Evolutionary conservation across 108 stramenopile genomes (phyloP).

Genomic region (Nannochloropsis salina): DNA sequence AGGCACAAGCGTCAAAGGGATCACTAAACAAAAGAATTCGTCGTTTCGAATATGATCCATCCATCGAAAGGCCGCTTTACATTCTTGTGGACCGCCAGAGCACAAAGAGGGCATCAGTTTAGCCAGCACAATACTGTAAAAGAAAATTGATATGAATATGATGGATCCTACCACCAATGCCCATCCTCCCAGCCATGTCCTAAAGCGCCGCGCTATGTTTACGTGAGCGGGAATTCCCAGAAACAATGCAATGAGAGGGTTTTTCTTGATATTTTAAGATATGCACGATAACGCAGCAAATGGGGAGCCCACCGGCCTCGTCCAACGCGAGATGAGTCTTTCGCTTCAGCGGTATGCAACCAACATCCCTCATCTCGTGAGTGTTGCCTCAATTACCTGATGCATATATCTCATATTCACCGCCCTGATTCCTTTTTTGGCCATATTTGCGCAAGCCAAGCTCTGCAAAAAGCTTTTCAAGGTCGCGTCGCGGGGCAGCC

Average conservation of each 20-base stretch:
- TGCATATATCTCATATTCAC: too few relatives aligned
- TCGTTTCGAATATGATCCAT: constrained; percentile 13
- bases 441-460: neutral
- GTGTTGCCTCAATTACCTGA: too few relatives aligned
- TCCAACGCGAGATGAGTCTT: too few relatives aligned
- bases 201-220: constrained; percentile 1
- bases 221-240: too few relatives aligned
- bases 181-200: neutral
- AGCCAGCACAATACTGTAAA: constrained; percentile 20
- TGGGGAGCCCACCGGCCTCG: too few relatives aligned
- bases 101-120: neutral
- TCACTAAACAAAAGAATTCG: constrained; percentile 23
- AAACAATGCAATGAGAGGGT: too few relatives aligned
- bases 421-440: neutral
- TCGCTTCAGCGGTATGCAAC: too few relatives aligned
- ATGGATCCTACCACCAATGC: neutral
- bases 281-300: too few relatives aligned
- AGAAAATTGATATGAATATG: neutral
- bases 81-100: neutral
- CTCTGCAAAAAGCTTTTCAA: neutral
- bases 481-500: neutral
- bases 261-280: too few relatives aligned
- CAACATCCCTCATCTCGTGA: too few relatives aligned
- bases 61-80: neutral
- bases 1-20: constrained; percentile 18